A percentile compares a stretch with the other conserved stretches of the same genome.
These are phyloP conservation scores for Trametes meyenii DNA, from an alignment of 768 basidiomycete genomes.

Conservation along the genomic window DNA sequence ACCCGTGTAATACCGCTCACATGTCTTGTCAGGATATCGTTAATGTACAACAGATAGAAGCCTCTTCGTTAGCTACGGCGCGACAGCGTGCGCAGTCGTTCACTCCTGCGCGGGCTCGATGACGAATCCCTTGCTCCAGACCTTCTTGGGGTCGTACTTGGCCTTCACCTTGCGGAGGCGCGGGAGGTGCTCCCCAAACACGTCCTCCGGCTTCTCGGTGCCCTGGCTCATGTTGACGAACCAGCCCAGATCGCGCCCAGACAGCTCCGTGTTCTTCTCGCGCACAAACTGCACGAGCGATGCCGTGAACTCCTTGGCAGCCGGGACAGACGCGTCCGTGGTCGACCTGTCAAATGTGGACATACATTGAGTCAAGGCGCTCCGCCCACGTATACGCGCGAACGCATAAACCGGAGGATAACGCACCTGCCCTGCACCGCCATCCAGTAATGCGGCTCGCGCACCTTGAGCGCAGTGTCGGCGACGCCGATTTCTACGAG, in stretches of 20 bases:
- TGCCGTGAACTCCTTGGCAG: constrained; percentile 9
- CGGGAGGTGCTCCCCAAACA: constrained; percentile 33
- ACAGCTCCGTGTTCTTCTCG: constrained; percentile 24
- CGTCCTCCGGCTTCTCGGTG: constrained; percentile 31
- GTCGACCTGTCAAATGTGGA: constrained; percentile 11
- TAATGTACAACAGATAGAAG: no score
- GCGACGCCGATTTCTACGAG: constrained; percentile 9
- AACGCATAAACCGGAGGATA: not conserved
- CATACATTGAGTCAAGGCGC: not conserved
- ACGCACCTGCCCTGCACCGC: constrained; percentile 27
- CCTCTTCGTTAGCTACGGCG: no score
- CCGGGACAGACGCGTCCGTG: constrained; percentile 17
- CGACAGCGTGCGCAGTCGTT: no score
- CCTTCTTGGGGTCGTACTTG: constrained; percentile 37
- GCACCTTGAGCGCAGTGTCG: constrained; percentile 19
- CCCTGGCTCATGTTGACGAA: constrained; percentile 30
- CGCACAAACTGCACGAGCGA: constrained; percentile 15
- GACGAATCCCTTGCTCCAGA: constrained; percentile 32
- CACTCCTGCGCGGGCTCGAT: constrained; percentile 30
- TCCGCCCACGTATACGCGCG: not conserved
- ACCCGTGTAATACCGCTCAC: no score
- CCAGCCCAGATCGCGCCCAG: constrained; percentile 23
- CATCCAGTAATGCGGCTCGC: constrained; percentile 27
- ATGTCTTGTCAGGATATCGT: no score
- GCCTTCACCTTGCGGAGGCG: constrained; percentile 33